A percentile compares a stretch with the other conserved stretches of the same genome.
Conservation (phyloP, 495 filamentous ascomycete species). For the Cercophora scortea region DNA sequence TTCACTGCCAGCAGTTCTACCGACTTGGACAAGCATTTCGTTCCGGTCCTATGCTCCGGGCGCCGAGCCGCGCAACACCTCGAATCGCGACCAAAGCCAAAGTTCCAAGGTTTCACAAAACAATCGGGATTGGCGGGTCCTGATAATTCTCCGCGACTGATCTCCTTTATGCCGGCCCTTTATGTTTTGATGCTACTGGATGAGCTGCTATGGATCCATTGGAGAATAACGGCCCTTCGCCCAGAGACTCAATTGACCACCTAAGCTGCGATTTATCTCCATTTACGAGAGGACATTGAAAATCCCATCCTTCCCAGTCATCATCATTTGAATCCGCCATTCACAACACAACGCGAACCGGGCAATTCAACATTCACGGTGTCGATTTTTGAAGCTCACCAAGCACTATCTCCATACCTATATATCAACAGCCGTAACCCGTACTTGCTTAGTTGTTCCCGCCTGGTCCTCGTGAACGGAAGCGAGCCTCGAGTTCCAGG, state of each 20-base stretch:
- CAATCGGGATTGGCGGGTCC: conserved; percentile 4
- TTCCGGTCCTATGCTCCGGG: too few species aligned
- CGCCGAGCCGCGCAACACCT: too few species aligned
- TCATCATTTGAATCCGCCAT: not conserved
- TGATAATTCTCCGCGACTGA: conserved; percentile 19
- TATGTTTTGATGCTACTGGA: not conserved
- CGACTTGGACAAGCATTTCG: too few species aligned
- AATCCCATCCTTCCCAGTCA: too few species aligned
- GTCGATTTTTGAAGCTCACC: too few species aligned
- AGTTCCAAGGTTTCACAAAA: conserved; percentile 4
- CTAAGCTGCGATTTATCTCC: too few species aligned
- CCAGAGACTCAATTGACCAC: too few species aligned
- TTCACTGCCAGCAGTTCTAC: too few species aligned
- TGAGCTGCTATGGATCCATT: not conserved
- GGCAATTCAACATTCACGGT: too few species aligned
- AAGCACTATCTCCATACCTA: not conserved
- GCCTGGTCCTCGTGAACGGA: not conserved
- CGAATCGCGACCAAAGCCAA: too few species aligned
- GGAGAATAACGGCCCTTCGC: not conserved
- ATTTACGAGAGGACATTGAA: too few species aligned
- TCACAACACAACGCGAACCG: not conserved
- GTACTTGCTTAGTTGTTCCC: not conserved
- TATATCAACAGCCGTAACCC: not conserved
- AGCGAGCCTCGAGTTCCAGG: not conserved
- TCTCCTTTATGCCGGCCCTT: conserved; percentile 13